Evolutionary conservation across 306 rosid species (phyloP), one percentile per base, ranked within the genome.

Genomic region (Corylus avellana): DNA sequence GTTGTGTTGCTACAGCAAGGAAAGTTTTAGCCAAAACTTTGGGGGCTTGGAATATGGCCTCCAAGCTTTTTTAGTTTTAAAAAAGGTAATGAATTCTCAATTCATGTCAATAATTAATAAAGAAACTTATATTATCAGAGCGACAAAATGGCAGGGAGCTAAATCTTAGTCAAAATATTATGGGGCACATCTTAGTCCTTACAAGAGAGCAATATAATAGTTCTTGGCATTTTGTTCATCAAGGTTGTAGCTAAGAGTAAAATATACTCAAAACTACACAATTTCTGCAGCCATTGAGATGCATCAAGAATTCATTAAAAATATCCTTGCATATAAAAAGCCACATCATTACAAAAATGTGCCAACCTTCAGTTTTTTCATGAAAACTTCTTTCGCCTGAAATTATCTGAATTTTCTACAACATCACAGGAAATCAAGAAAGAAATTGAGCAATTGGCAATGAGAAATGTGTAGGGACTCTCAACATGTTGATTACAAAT

Each of bases 401-500:
- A 12, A 54, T 50, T 54, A 8, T 1, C 14, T 14, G 16, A 50
- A 13, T 35, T 29, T 4, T 49, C 8, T 35, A 78, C 20, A 39
- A 17, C 50, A 0, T n/a, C 14, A 35, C 35, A 78, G 64, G 58
- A 78, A 56, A 46, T 51, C 29, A 55, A 67, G 72, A 54, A 11
- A 10, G 44, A 62, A 50, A 80, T 25, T 67, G 54, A 61, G 70
- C 49, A 44, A 54, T 17, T 62, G 13, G 46, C 70, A 70, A 63
- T 58, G 55, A 56, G 44, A 12, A 32, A 46, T 53, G 55, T 46
- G 48, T 54, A 58, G 48, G 63, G 57, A 62, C 42, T 29, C 61
- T 25, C 3, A 42, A 74, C 44, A 53, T 57, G 42, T 37, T 0
- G 29, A 35, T 57, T 64, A 76, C 22, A 62, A 49, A 48, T n/a